phyloP scores from a whole-genome alignment of 768 basidiomycete genomes.

The Fomitopsis pulvina region DNA sequence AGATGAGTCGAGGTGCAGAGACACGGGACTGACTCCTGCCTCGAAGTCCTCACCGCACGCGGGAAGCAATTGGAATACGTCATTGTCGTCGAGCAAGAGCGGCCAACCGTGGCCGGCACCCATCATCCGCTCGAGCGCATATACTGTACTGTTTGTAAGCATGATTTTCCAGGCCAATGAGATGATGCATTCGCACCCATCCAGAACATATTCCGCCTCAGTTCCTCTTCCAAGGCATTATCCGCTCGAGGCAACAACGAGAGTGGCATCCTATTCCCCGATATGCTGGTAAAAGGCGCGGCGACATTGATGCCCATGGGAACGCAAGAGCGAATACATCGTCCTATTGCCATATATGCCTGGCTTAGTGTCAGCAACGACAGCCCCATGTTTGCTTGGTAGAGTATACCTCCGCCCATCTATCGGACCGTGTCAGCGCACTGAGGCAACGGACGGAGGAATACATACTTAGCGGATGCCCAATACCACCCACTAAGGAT shows the following conservation, averaged over 20 bases:
- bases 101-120: slow-evolving; percentile 70
- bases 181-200: slow-evolving; percentile 9
- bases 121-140: slow-evolving; percentile 59
- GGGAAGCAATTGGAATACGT: slow-evolving; percentile 66
- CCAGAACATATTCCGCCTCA: slow-evolving; percentile 66
- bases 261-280: slow-evolving; percentile 44
- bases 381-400: no score
- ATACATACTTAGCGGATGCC: slow-evolving; percentile 54
- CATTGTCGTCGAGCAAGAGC: slow-evolving; percentile 62
- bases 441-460: background rate
- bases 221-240: slow-evolving; percentile 63
- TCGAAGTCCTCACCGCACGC: slow-evolving; percentile 54
- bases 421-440: slow-evolving; percentile 17
- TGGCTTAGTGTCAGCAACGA: slow-evolving; percentile 19
- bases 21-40: slow-evolving; percentile 41
- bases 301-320: slow-evolving; percentile 63
- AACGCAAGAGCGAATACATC: slow-evolving; percentile 48
- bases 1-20: slow-evolving; percentile 4
- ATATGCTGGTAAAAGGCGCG: slow-evolving; percentile 58
- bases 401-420: slow-evolving; percentile 84
- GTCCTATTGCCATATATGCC: slow-evolving; percentile 55
- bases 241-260: slow-evolving; percentile 53
- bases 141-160: slow-evolving; percentile 25
- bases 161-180: background rate
- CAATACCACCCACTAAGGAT: slow-evolving; percentile 70